Percentiles rank a stretch among this genome's conserved stretches.
phyloP scores from a whole-genome alignment of 345 rosid species.

The Cardamine chenopodiifolia region DNA sequence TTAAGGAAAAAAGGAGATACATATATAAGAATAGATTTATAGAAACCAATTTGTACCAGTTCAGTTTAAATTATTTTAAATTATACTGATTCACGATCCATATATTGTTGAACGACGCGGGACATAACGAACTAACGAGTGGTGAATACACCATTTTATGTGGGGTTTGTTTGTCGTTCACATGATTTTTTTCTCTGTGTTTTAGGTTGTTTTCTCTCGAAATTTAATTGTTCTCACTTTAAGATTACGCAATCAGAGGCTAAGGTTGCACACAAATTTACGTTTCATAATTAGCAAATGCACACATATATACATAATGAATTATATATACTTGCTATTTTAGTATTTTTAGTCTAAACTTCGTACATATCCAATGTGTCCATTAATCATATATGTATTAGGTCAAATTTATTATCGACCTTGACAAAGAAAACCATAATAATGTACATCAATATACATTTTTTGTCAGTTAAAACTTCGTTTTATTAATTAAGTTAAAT shows the following conservation, averaged over 20 bases:
- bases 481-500: not conserved
- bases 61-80: not conserved
- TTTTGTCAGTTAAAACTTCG: not conserved
- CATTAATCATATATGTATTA: not conserved
- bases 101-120: slow-evolving; percentile 10
- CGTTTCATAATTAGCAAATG: slow-evolving; percentile 33
- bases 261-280: slow-evolving; percentile 19
- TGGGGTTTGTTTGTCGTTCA: slow-evolving; percentile 40
- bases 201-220: not conserved
- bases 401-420: not conserved
- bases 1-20: not conserved
- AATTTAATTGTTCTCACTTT: slow-evolving; percentile 29
- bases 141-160: slow-evolving; percentile 28
- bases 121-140: slow-evolving; percentile 16
- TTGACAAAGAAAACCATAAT: not conserved
- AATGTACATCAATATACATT: not conserved
- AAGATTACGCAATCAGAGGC: slow-evolving; percentile 33
- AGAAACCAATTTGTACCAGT: not conserved
- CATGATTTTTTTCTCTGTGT: slow-evolving; percentile 11
- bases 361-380: not conserved
- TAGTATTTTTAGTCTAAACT: not conserved
- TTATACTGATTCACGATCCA: not conserved
- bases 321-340: not conserved
- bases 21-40: not conserved
- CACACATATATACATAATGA: not conserved